Evolutionary conservation across 1,139 yeast species (phyloP), one percentile per base, ranked within the genome.

Genomic region (Debaryomyces subglobosus): DNA sequence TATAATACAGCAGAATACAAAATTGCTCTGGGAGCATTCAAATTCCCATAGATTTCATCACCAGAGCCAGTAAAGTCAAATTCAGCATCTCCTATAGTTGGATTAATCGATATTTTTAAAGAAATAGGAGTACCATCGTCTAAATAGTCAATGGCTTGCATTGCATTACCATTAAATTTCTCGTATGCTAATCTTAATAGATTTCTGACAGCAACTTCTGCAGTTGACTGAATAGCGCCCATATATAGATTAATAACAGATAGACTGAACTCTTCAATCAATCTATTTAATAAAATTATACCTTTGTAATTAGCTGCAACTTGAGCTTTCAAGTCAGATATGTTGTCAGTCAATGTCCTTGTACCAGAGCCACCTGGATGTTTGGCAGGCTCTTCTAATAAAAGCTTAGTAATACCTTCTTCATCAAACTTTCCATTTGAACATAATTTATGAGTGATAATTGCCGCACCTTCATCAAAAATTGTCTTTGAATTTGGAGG

Each of bases 1-100:
- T 89, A 89, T 43, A 89, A 71, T 44, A 89, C 85, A 0, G 96
- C 94, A n/a, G 94, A 86, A 57, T 82, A 80, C 6, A 94, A 81
- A 53, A 89, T 87, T 0, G 96, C 91, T 50, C 77, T 78, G 2
- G 72, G 79, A 1, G 78, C 77, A 58, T 74, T 74, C 60, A 74
- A 67, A 47, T 74, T 74, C 7, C 78, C 78, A 54, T 74, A 68
- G 46, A 74, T 65, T 51, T 74, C 77, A 52, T 73, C 76, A 3
- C 79, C 79, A 10, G 75, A 68, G 36, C 63, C 70, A 12, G 67
- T 67, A 52, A 74, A 74, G 49, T 74, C 79, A 59, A 74, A 74
- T 9, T 64, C 65, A 1, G 78, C 74, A 39, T 64, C 64, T 3
- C 79, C 78, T 12, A 64, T 55, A 39, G 63, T 62, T 4, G 66